These are phyloP conservation scores for Microstegium vimineum DNA, from an alignment of 176 grass and related monocot genomes.

Conservation along the genomic window DNA sequence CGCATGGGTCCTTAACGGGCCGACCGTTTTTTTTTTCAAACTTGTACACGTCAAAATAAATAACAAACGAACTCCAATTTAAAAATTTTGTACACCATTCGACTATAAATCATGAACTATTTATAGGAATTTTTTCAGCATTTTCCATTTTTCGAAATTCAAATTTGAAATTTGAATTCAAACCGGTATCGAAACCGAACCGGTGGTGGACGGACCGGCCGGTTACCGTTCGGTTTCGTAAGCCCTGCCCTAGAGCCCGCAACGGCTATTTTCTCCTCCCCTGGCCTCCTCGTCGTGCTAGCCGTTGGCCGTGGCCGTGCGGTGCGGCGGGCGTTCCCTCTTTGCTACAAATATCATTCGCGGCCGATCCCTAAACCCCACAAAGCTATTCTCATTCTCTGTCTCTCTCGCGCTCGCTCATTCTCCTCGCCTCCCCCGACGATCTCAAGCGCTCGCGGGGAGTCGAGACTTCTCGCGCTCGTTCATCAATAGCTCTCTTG, in stretches of 20 bases:
- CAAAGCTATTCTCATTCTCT: not conserved
- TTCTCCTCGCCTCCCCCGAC: conserved; percentile 16
- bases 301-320: conserved; percentile 17
- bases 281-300: not conserved
- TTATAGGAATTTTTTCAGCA: too few relatives aligned
- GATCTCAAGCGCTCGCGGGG: conserved; percentile 18
- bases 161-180: too few relatives aligned
- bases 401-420: not conserved
- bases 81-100: too few relatives aligned
- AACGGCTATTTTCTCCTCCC: conserved; percentile 34
- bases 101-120: too few relatives aligned
- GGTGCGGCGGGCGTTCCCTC: not conserved
- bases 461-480: not conserved
- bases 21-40: too few relatives aligned
- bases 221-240: too few relatives aligned
- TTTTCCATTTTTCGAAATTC: too few relatives aligned
- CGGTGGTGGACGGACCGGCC: too few relatives aligned
- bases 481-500: conserved; percentile 9
- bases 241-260: not conserved
- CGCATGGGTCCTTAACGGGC: too few relatives aligned
- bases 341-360: conserved; percentile 23
- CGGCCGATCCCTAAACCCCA: conserved; percentile 12
- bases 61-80: too few relatives aligned
- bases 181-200: too few relatives aligned
- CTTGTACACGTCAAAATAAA: too few relatives aligned